Percentiles rank a stretch among this genome's conserved stretches.
Conservation (phyloP, 257 asterid genomes). For the Nemophila menziesii region DNA sequence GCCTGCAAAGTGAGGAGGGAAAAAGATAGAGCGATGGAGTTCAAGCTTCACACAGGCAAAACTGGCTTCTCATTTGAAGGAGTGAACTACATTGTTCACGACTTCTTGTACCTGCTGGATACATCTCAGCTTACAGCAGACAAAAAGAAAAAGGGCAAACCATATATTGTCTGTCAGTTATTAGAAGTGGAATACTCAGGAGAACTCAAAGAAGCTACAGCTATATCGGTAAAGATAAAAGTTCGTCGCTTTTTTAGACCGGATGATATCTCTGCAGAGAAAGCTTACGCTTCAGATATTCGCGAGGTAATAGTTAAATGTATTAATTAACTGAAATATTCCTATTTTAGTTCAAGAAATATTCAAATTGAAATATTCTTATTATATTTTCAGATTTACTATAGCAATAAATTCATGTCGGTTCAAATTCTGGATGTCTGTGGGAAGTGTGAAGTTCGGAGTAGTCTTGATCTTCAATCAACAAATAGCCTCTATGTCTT, state of each 20-base stretch:
- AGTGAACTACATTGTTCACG: conserved; percentile 6
- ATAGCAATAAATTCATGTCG: conserved; percentile 8
- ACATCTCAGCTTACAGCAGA: neutral
- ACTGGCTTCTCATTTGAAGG: conserved; percentile 8
- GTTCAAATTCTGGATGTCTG: conserved; percentile 7
- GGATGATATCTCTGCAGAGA: conserved; percentile 17
- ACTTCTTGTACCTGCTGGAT: conserved; percentile 8
- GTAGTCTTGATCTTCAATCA: conserved; percentile 5
- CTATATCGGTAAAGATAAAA: conserved; percentile 1
- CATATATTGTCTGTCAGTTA: conserved; percentile 10
- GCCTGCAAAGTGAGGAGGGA: conserved; percentile 10
- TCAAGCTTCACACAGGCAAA: conserved; percentile 1
- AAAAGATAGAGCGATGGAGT: neutral
- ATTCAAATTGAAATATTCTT: neutral
- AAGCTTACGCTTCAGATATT: conserved; percentile 16
- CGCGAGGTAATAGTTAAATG: conserved; percentile 12
- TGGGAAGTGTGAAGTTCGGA: conserved; percentile 19
- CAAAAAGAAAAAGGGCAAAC: too few relatives aligned
- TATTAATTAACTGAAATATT: too few relatives aligned
- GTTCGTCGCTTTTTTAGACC: conserved; percentile 18
- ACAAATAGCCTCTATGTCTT: conserved; percentile 3
- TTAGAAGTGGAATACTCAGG: conserved; percentile 5
- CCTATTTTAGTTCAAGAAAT: too few relatives aligned
- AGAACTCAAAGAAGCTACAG: conserved; percentile 2
- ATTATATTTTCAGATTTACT: conserved; percentile 12